Conservation (phyloP, 2,329 filamentous ascomycete species). For the Phyllosticta citriasiana region DNA sequence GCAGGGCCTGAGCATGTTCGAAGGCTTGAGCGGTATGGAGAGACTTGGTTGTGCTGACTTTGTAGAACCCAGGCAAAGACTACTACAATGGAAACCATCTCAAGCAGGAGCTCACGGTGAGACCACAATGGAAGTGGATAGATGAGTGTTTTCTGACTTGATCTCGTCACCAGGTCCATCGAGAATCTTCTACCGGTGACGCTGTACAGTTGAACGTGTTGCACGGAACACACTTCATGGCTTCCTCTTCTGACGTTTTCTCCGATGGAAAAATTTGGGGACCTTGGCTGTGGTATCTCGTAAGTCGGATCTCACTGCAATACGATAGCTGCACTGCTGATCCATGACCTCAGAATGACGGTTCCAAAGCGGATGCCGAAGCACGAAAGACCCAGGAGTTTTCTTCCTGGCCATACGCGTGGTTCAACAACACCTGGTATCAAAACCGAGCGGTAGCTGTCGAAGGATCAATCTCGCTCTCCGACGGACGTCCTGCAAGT, state of each 20-base stretch:
- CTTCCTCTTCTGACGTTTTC: slow-evolving; percentile 29
- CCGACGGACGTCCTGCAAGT: slow-evolving; percentile 39
- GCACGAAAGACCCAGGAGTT: slow-evolving; percentile 32
- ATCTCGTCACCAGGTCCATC: slow-evolving; percentile 26
- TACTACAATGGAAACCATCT: slow-evolving; percentile 40
- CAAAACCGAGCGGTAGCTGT: slow-evolving; percentile 38
- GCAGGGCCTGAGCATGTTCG: background rate
- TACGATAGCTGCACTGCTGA: background rate
- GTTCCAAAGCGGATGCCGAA: slow-evolving; percentile 35
- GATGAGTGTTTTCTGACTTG: background rate
- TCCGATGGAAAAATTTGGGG: slow-evolving; percentile 30
- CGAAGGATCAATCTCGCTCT: slow-evolving; percentile 34
- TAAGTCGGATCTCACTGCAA: background rate
- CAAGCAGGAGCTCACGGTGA: slow-evolving; percentile 41
- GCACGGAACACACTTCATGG: slow-evolving; percentile 41
- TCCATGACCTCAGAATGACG: slow-evolving; percentile 32
- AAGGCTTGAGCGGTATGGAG: background rate
- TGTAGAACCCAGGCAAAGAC: slow-evolving; percentile 8
- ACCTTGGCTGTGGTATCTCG: slow-evolving; percentile 30
- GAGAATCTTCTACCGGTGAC: slow-evolving; percentile 41
- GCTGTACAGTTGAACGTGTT: slow-evolving; percentile 46
- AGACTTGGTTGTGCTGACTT: background rate
- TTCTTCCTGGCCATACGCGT: slow-evolving; percentile 39
- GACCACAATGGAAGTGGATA: background rate
- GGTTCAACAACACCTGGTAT: slow-evolving; percentile 38